A percentile compares a stretch with the other conserved stretches of the same genome.
phyloP scores from a whole-genome alignment of 345 rosid species.

The Raphanus sativus region DNA sequence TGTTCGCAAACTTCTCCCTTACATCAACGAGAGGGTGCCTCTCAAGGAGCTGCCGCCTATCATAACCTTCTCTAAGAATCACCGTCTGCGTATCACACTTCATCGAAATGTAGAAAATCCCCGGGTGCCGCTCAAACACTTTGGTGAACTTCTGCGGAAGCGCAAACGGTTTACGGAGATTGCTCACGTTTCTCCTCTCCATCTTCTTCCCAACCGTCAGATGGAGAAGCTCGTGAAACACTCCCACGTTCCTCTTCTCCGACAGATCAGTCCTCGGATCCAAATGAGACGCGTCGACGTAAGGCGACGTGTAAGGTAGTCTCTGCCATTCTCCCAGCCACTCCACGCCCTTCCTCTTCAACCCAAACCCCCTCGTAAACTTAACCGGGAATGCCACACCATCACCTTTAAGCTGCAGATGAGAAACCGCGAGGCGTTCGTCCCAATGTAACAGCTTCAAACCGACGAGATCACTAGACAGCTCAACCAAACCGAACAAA shows the following conservation, averaged over 20 bases:
- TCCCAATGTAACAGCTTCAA: slow-evolving; percentile 61
- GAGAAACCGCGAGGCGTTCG: slow-evolving; percentile 58
- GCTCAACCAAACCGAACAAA: slow-evolving; percentile 51
- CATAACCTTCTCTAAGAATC: slow-evolving; percentile 77
- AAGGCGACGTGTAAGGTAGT: slow-evolving; percentile 79
- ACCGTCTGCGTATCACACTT: slow-evolving; percentile 70
- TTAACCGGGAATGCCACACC: slow-evolving; percentile 60
- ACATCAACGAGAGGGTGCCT: slow-evolving; percentile 58
- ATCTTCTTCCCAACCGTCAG: slow-evolving; percentile 66
- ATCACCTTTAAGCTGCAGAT: slow-evolving; percentile 23
- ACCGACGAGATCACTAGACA: slow-evolving; percentile 58
- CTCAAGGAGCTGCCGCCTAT: slow-evolving; percentile 47
- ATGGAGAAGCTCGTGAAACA: slow-evolving; percentile 90
- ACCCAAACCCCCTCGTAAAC: slow-evolving; percentile 80
- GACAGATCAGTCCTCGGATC: slow-evolving; percentile 80
- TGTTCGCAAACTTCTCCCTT: slow-evolving; percentile 46
- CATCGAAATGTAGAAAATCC: slow-evolving; percentile 72
- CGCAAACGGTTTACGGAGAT: slow-evolving; percentile 64
- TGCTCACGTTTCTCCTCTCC: slow-evolving; percentile 74
- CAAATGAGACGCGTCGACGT: slow-evolving; percentile 61
- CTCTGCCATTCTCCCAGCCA: slow-evolving; percentile 90
- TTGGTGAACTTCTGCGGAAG: slow-evolving; percentile 83
- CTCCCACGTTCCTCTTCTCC: slow-evolving; percentile 82
- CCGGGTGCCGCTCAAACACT: slow-evolving; percentile 87
- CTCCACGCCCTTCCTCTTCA: slow-evolving; percentile 69